phyloP scores from a whole-genome alignment of 2,329 filamentous ascomycete genomes.

The Lachnellula hyalina region DNA sequence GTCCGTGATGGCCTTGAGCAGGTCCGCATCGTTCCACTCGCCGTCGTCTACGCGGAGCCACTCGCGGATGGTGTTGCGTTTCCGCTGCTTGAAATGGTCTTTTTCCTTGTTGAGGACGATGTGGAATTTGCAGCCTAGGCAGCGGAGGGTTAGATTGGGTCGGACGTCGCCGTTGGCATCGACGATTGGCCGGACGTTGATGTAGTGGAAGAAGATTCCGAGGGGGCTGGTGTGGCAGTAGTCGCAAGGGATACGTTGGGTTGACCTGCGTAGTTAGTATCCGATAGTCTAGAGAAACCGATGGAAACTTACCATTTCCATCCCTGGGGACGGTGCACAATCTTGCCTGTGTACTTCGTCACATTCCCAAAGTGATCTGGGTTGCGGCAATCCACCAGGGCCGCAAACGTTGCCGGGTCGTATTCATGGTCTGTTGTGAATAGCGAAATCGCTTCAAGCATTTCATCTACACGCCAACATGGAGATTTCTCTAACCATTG shows the following conservation, averaged over 20 bases:
- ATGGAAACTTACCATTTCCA: constrained; percentile 14
- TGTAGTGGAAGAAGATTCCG: constrained; percentile 20
- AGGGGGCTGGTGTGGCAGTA: constrained; percentile 8
- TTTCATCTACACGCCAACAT: constrained; percentile 20
- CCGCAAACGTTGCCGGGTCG: constrained; percentile 6
- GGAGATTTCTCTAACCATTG: constrained; percentile 25
- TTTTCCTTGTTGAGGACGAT: constrained; percentile 13
- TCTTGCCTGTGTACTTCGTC: background rate
- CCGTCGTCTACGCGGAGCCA: constrained; percentile 11
- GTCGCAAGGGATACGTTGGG: constrained; percentile 4
- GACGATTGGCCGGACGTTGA: background rate
- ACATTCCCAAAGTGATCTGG: constrained; percentile 3
- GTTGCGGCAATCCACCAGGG: constrained; percentile 15
- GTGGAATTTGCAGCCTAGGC: constrained; percentile 19
- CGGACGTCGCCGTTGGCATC: background rate
- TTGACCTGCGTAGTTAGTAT: constrained; percentile 4
- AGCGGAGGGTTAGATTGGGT: constrained; percentile 1
- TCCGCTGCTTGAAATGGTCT: constrained; percentile 25
- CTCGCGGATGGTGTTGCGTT: constrained; percentile 16
- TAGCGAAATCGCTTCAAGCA: constrained; percentile 10
- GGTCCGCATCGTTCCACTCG: constrained; percentile 10
- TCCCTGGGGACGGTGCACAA: constrained; percentile 7
- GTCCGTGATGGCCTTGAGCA: constrained; percentile 8
- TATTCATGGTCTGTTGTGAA: background rate
- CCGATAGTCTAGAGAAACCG: background rate